Base-by-base conservation (phyloP, 2,329 filamentous ascomycete species). In the Ophiostoma ulmi region DNA sequence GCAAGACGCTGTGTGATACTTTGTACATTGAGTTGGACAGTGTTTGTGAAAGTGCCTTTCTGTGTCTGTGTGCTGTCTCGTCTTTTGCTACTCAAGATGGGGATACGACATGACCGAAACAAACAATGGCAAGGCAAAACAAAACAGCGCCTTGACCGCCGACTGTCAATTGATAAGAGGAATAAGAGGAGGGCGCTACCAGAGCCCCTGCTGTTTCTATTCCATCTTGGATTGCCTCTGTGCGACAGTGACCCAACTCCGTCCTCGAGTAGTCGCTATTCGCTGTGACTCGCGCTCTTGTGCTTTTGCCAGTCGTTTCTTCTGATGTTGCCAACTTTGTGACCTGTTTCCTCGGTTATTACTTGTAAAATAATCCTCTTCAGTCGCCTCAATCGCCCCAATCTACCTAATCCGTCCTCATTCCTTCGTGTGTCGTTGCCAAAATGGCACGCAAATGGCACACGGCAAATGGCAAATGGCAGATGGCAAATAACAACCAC, bases 261-360 rank as follows among this genome's bases (percentile, higher is more conserved):
- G 44, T 20, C 11, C 44, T 39, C 38, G 38, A 39, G 44, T 17
- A 13, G 41, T 48, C 55, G 66, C 55, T 35, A 68, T 69, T 73
- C 70, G 70, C 71, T 70, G 67, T 67, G 69, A 52, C 58, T 68
- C 69, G 70, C 70, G 72, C 70, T 66, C 69, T 72, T 71, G 73
- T 70, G 61, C 69, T 61, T 55, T 55, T 17, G 3, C 41, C 14
- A 17, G 41, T 55, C n/a, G n/a, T 22, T 26, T 8, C 8, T 22
- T 22, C 48, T 14, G 48, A 13, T 11, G 22, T n/a, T 55, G 48
- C 3, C 48, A 20, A 5, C 14, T 26, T 26, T 26, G 22, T 48
- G 20, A 6, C 14, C 11, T 48, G 0, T 20, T 48, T 20, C 48
- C 48, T 58, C 44, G 20, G 14, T 20, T 48, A n/a, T n/a, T 22